Percentiles rank a stretch among this genome's conserved stretches.
Conservation (phyloP, 2,329 filamentous ascomycete genomes). For the Ilyonectria mors-panacis region DNA sequence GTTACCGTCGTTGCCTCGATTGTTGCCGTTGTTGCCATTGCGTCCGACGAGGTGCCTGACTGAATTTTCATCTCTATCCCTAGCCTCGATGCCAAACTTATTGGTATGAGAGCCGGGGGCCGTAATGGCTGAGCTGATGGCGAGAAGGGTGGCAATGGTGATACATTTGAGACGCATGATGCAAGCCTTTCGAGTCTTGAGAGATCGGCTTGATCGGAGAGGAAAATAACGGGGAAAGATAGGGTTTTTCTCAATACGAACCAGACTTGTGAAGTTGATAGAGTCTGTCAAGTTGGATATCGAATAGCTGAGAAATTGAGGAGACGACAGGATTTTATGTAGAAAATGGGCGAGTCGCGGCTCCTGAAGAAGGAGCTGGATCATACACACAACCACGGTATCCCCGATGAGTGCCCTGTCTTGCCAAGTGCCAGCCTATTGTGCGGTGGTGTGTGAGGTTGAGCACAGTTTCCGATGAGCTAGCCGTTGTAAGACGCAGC, state of each 20-base stretch:
- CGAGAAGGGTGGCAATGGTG: neutral
- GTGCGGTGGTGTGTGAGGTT: neutral
- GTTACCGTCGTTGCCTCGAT: too few species aligned
- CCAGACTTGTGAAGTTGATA: too few species aligned
- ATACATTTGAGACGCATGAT: constrained; percentile 5
- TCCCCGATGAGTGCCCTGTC: neutral
- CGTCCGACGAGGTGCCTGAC: neutral
- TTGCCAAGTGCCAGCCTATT: too few species aligned
- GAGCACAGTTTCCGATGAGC: neutral
- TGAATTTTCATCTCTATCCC: neutral
- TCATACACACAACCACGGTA: neutral
- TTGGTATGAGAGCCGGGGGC: neutral
- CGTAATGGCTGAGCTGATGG: neutral
- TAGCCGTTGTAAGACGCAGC: neutral
- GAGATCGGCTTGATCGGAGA: neutral
- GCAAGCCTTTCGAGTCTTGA: neutral
- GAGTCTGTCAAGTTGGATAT: too few species aligned
- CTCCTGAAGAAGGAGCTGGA: neutral
- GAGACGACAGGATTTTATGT: neutral
- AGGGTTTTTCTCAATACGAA: neutral
- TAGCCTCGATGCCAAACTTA: neutral
- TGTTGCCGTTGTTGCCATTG: neutral
- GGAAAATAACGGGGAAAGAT: neutral
- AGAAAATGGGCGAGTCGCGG: neutral
- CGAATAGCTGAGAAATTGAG: neutral